These are phyloP conservation scores for Apostasia shenzhenica DNA, from an alignment of 106 monocot species.

Conservation along the genomic window DNA sequence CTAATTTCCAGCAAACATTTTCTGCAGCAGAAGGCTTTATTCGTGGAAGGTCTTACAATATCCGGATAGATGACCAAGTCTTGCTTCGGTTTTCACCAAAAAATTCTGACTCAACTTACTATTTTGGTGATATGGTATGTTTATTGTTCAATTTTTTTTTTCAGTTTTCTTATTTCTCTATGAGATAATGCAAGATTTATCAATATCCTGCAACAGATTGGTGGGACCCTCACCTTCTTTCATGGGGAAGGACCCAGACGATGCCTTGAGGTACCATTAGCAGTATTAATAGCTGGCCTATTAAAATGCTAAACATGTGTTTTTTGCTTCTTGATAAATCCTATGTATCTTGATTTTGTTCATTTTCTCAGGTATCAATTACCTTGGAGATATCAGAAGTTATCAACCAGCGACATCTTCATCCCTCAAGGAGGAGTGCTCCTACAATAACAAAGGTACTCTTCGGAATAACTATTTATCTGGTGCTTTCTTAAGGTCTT, in stretches of 20 bases:
- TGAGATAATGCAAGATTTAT: not conserved
- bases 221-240: constrained; percentile 90
- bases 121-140: constrained; percentile 91
- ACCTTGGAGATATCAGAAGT: constrained; percentile 88
- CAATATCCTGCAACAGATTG: constrained; percentile 53
- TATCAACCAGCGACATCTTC: constrained; percentile 57
- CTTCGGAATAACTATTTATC: not conserved
- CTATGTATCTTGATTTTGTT: not conserved
- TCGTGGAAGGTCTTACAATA: constrained; percentile 96
- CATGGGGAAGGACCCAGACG: constrained; percentile 68
- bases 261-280: constrained; percentile 81
- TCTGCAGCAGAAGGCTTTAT: constrained; percentile 97
- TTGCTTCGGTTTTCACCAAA: constrained; percentile 89
- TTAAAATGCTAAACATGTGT: not conserved
- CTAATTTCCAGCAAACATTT: constrained; percentile 43
- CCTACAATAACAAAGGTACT: constrained; percentile 83
- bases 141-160: not conserved
- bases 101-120: constrained; percentile 86
- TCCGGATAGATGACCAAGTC: constrained; percentile 90
- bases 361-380: constrained; percentile 53
- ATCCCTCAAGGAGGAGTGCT: constrained; percentile 78
- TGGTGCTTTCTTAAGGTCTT: not conserved
- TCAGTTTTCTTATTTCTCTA: constrained; percentile 3
- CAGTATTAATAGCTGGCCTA: not conserved
- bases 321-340: not conserved